Base-by-base conservation (phyloP, 2,329 filamentous ascomycete genomes). In the Cladophialophora yegresii region DNA sequence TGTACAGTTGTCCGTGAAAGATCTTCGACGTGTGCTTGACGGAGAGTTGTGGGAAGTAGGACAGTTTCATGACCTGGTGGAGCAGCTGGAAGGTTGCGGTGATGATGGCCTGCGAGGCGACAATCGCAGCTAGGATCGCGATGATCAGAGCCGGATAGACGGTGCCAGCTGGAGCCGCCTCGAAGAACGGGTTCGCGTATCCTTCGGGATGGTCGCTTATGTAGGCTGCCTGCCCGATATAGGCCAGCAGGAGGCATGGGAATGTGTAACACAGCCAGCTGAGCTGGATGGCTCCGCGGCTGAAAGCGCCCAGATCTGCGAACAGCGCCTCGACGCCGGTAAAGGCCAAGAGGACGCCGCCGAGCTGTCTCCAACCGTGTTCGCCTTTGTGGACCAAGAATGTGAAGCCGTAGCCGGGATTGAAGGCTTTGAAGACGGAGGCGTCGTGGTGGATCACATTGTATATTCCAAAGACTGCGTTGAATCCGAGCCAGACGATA, bases 281-380 rank as follows among this genome's bases (percentile, higher is more conserved):
- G 16, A 92, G 80, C 72, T 91, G 89, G 58, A 93, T 86, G 0
- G 90, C 89, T 49, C 83, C 58, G 66, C 84, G 82, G 74, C 84
- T 85, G 74, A 93, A 93, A 23, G 90, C 90, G 36, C 89, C 90
- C 6, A 93, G 80, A 71, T 93, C 89, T 3, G 90, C 89, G 72
- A 92, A 93, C 0, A 93, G 80, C 1, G 89, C 89, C 73, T 92
- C 90, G n/a, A 90, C 88, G 20, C 87, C 89, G 1, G 90, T 92
- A 71, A 93, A 92, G 2, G 87, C 84, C 9, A 93, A 82, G 1
- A 93, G 75, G 22, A 92, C 84, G 4, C 90, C 89, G 4, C 81
- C 83, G 3, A 86, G 76, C 33, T 77, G 78, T 45, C 76, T 74
- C 83, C 83, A 86, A 20, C 83, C 83, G n/a, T 78, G 71, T 12